Evolutionary conservation across 441 rosid species (phyloP), one percentile per base, ranked within the genome.

Genomic region (Jatropha multifida): DNA sequence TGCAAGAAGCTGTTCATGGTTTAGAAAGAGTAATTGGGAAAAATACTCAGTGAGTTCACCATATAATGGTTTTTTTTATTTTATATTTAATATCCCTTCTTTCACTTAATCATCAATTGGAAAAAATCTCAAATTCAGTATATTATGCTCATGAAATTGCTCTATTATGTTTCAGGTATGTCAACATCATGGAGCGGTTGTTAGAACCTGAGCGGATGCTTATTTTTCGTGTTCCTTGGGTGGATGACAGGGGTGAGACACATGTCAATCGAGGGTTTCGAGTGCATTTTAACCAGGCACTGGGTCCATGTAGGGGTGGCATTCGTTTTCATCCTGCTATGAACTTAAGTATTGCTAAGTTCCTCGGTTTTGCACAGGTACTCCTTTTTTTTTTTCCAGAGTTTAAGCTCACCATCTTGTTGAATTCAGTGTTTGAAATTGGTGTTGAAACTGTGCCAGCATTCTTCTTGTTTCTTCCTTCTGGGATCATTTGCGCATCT

Each of bases 301-400:
- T 96, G 72, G 99, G 99, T 74, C 99, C 99, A 37, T 96, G 94
- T 81, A 90, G 99, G 80, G 98, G 99, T 71, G 98, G 98, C 76
- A 85, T 96, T 77, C 98, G 98, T 52, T 94, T 96, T 85, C 97
- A 94, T 85, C 98, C 99, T 64, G 86, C 84, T 46, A 87, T 92
- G 96, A 92, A 90, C 88, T 85, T 96, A 81, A 92, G 98, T 79
- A 85, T 92, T 79, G 91, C 90, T 76, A 96, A 96, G 74, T 96
- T 96, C 88, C 98, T 96, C 79, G 99, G 94, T 74, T 88, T 96
- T 77, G 95, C 92, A 80, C 98, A 96, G 98, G 98, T 96, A 81
- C 64, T 65, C 27, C 64, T 74, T 51, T 70, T 59, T 37, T 73
- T 76, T 32, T 32, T 2, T 32, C 32, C 13, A 79, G 48, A 52